Evolutionary conservation across 805 yeast species (phyloP).

Genomic region (Candida glaebosa): DNA sequence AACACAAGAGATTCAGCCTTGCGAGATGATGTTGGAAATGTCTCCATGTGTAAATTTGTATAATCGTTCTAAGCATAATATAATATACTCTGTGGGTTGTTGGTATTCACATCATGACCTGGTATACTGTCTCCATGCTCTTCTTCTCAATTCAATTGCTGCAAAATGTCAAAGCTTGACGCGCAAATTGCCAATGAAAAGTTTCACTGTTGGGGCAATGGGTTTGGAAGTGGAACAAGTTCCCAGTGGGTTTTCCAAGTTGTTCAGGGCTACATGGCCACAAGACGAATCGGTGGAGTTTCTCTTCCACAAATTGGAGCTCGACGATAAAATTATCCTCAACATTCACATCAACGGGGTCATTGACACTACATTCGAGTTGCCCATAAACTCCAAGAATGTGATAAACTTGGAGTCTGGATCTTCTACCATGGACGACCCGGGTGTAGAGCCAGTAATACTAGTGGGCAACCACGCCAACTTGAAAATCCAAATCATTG

Average conservation of each 20-base stretch:
- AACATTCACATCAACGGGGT: constrained; percentile 41
- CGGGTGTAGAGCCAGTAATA: constrained; percentile 43
- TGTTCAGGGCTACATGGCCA: constrained; percentile 4
- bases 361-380: constrained; percentile 49
- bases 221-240: constrained; percentile 8
- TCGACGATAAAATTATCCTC: constrained; percentile 36
- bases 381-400: constrained; percentile 27
- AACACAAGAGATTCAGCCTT: too few relatives aligned
- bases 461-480: constrained; percentile 48
- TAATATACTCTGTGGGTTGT: too few relatives aligned
- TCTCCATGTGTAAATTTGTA: too few relatives aligned
- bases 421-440: constrained; percentile 14
- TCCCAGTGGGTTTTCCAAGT: constrained; percentile 10
- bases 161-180: too few relatives aligned
- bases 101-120: too few relatives aligned
- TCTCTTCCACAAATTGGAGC: constrained; percentile 28
- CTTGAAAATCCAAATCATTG: constrained; percentile 45
- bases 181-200: too few relatives aligned
- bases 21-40: too few relatives aligned
- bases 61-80: too few relatives aligned
- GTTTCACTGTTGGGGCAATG: too few relatives aligned
- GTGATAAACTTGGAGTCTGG: constrained; percentile 16
- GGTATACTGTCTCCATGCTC: too few relatives aligned
- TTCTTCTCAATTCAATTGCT: too few relatives aligned
- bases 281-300: constrained; percentile 10